A percentile compares a stretch with the other conserved stretches of the same genome.
Conservation (phyloP, 2,329 filamentous ascomycete species). For the Pleurostoma richardsiae region DNA sequence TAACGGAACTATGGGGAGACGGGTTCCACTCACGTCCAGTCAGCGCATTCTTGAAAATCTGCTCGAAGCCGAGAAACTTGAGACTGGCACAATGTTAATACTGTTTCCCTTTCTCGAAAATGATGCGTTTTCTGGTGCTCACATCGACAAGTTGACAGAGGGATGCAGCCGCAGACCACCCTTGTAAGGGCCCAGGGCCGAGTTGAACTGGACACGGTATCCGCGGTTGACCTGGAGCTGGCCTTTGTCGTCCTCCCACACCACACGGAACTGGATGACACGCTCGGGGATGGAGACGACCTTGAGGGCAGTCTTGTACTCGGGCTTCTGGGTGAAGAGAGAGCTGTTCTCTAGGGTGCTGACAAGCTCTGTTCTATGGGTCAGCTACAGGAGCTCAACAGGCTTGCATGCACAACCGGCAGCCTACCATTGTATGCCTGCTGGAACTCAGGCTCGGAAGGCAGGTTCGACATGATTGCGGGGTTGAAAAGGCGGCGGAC, state of each 20-base stretch:
- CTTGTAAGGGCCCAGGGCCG: conserved; percentile 95
- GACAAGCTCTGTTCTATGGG: conserved; percentile 65
- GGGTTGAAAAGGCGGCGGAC: background rate
- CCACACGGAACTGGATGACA: conserved; percentile 92
- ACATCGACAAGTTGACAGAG: conserved; percentile 70
- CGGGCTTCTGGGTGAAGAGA: conserved; percentile 89
- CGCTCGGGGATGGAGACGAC: conserved; percentile 91
- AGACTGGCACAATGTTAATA: conserved; percentile 37
- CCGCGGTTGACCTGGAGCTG: conserved; percentile 88
- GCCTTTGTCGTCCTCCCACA: conserved; percentile 94
- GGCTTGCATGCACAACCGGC: background rate
- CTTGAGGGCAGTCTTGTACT: conserved; percentile 86
- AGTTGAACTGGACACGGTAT: conserved; percentile 98
- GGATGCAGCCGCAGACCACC: conserved; percentile 94
- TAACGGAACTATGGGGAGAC: background rate
- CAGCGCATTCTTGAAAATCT: conserved; percentile 99
- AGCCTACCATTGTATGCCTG: conserved; percentile 89
- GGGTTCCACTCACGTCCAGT: conserved; percentile 68
- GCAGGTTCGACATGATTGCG: conserved; percentile 71
- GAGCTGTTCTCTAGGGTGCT: conserved; percentile 91
- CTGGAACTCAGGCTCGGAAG: conserved; percentile 93
- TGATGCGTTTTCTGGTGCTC: conserved; percentile 12
- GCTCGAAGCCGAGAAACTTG: conserved; percentile 98
- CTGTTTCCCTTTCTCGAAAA: background rate
- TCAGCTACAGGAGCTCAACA: too few relatives aligned